A percentile compares a stretch with the other conserved stretches of the same genome.
Conservation (phyloP, 495 filamentous ascomycete genomes). For the Aspergillus sclerotiicarbonarius region DNA sequence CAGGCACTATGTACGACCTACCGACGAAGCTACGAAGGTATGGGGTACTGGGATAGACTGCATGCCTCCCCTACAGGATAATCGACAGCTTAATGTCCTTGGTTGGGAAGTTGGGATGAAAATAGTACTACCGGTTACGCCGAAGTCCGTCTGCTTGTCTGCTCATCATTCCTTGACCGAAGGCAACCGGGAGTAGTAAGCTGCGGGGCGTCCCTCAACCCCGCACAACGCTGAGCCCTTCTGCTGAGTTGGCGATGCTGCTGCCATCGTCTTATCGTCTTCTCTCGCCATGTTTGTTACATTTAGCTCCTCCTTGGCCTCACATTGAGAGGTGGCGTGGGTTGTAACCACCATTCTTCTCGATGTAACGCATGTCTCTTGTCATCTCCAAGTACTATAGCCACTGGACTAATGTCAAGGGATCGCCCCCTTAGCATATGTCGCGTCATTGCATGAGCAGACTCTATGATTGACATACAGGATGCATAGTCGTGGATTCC, state of each 20-base stretch:
- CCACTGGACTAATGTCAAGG: too few species aligned
- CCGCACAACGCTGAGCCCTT: slow-evolving; percentile 25
- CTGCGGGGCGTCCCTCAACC: slow-evolving; percentile 14
- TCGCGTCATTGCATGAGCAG: too few species aligned
- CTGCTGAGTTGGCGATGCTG: slow-evolving; percentile 30
- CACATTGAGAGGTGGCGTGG: not conserved
- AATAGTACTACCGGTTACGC: not conserved
- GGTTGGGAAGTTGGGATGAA: not conserved
- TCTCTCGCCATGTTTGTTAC: not conserved
- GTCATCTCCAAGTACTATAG: too few species aligned
- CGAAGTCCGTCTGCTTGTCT: not conserved
- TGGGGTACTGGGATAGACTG: not conserved
- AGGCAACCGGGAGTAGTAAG: not conserved
- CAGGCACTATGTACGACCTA: not conserved
- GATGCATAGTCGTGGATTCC: too few species aligned
- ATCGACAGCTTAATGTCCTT: not conserved
- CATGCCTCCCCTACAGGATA: not conserved
- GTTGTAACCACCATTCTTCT: not conserved
- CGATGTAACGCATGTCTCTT: not conserved
- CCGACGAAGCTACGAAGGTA: not conserved
- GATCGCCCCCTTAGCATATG: too few species aligned
- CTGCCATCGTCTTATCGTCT: slow-evolving; percentile 22
- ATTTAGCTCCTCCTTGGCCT: not conserved
- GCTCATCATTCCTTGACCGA: not conserved
- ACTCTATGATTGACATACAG: too few species aligned